Evolutionary conservation across 2,329 filamentous ascomycete genomes (phyloP).

Genomic region (Corinectria fuckeliana): DNA sequence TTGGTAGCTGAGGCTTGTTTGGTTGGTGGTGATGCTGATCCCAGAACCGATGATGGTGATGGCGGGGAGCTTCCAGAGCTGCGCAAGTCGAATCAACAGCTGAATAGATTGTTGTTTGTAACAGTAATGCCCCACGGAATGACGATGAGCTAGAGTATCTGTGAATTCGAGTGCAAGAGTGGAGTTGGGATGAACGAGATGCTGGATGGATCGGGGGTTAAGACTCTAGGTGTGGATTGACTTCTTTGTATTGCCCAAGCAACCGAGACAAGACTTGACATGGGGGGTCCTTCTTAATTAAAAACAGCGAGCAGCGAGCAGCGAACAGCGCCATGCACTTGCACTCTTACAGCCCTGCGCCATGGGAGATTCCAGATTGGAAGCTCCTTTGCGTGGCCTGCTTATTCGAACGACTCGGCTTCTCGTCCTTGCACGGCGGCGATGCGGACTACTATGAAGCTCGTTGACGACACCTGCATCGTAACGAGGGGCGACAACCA

Average conservation of each 20-base stretch:
- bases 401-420: slow-evolving; percentile 1
- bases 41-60: neutral
- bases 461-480: slow-evolving; percentile 16
- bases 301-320: too few relatives aligned
- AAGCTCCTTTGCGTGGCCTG: slow-evolving; percentile 4
- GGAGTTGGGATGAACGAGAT: slow-evolving; percentile 20
- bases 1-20: neutral
- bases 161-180: slow-evolving; percentile 15
- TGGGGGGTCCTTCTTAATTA: slow-evolving; percentile 21
- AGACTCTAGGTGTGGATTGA: slow-evolving; percentile 7
- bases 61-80: neutral
- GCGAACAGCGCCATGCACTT: neutral
- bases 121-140: slow-evolving; percentile 14
- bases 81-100: slow-evolving; percentile 12
- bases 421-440: neutral
- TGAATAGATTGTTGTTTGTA: slow-evolving; percentile 18
- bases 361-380: neutral
- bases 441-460: slow-evolving; percentile 5
- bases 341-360: neutral
- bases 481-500: slow-evolving; percentile 3
- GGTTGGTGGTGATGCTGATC: neutral
- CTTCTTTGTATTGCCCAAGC: slow-evolving; percentile 36
- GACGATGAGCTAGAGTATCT: slow-evolving; percentile 28
- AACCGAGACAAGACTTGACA: slow-evolving; percentile 28
- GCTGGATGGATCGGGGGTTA: slow-evolving; percentile 30